A percentile compares a stretch with the other conserved stretches of the same genome.
phyloP scores from a whole-genome alignment of 768 basidiomycete species.

The Suillus fuscotomentosus region DNA sequence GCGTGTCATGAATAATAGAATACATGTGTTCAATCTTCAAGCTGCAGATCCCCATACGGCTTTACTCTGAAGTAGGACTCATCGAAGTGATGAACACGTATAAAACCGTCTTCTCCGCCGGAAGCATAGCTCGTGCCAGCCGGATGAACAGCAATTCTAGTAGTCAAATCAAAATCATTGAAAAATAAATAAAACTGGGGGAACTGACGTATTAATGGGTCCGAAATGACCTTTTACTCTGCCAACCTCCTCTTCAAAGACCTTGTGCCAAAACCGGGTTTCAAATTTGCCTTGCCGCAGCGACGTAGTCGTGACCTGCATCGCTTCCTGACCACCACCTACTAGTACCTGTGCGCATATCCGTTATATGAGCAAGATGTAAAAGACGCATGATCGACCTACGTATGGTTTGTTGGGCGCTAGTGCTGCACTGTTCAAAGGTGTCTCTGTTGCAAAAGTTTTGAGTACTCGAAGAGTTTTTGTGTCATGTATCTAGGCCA shows the following conservation, averaged over 20 bases:
- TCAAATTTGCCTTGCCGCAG: slow-evolving; percentile 96
- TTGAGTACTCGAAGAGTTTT: slow-evolving; percentile 90
- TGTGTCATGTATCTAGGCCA: slow-evolving; percentile 75
- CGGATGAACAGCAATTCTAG: slow-evolving; percentile 90
- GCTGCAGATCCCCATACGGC: slow-evolving; percentile 89
- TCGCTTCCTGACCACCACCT: slow-evolving; percentile 97
- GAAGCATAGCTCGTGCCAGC: slow-evolving; percentile 86
- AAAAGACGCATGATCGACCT: slow-evolving; percentile 19
- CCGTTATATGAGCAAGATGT: not conserved
- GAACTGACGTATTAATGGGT: slow-evolving; percentile 88
- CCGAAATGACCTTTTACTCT: slow-evolving; percentile 98
- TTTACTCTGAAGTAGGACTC: slow-evolving; percentile 90
- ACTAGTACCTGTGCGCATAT: slow-evolving; percentile 62
- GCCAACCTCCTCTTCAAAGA: slow-evolving; percentile 96
- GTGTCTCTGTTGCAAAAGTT: slow-evolving; percentile 90
- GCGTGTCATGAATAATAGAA: slow-evolving; percentile 8
- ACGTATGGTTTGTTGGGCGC: slow-evolving; percentile 85
- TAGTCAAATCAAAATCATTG: slow-evolving; percentile 1
- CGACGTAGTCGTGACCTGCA: slow-evolving; percentile 95
- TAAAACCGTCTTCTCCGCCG: slow-evolving; percentile 95
- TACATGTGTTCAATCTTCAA: slow-evolving; percentile 45
- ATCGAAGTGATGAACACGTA: slow-evolving; percentile 90
- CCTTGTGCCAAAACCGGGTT: slow-evolving; percentile 96
- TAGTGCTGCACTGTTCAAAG: slow-evolving; percentile 90
- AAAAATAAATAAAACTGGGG: not conserved